phyloP scores from a whole-genome alignment of 2,329 filamentous ascomycete species.

The Sarocladium strictum region DNA sequence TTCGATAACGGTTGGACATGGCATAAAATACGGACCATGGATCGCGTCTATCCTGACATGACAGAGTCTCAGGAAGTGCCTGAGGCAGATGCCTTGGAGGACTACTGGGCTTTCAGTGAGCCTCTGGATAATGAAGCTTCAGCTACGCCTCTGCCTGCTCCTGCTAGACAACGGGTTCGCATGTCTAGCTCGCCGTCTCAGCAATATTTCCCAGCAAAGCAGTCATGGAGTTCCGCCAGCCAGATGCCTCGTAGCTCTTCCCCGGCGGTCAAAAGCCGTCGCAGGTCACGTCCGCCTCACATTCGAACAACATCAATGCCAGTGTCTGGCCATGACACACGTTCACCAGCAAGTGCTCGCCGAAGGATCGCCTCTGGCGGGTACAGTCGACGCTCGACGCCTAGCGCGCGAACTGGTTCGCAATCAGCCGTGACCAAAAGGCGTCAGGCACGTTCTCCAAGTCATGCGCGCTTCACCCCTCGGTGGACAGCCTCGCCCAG shows the following conservation, averaged over 20 bases:
- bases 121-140: slow-evolving; percentile 55
- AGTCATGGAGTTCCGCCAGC: slow-evolving; percentile 23
- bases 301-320: slow-evolving; percentile 50
- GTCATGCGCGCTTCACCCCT: slow-evolving; percentile 46
- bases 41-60: slow-evolving; percentile 40
- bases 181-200: slow-evolving; percentile 28
- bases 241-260: slow-evolving; percentile 32
- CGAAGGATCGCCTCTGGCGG: slow-evolving; percentile 41
- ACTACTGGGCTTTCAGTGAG: slow-evolving; percentile 63
- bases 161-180: slow-evolving; percentile 31
- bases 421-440: slow-evolving; percentile 33
- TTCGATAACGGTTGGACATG: slow-evolving; percentile 61
- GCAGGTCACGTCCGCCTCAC: slow-evolving; percentile 38
- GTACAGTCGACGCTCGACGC: slow-evolving; percentile 26
- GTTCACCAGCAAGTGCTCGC: slow-evolving; percentile 33
- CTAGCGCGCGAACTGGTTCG: slow-evolving; percentile 19
- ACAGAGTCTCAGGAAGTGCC: slow-evolving; percentile 38
- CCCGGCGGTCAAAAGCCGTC: slow-evolving; percentile 30
- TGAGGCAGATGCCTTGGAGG: slow-evolving; percentile 56
- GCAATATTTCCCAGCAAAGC: slow-evolving; percentile 18
- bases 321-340: slow-evolving; percentile 25
- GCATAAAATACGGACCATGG: slow-evolving; percentile 60
- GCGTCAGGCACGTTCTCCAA: slow-evolving; percentile 54
- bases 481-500: slow-evolving; percentile 47
- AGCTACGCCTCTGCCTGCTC: slow-evolving; percentile 37